phyloP scores from a whole-genome alignment of 2,329 filamentous ascomycete species.

The Elsinoe necatrix region DNA sequence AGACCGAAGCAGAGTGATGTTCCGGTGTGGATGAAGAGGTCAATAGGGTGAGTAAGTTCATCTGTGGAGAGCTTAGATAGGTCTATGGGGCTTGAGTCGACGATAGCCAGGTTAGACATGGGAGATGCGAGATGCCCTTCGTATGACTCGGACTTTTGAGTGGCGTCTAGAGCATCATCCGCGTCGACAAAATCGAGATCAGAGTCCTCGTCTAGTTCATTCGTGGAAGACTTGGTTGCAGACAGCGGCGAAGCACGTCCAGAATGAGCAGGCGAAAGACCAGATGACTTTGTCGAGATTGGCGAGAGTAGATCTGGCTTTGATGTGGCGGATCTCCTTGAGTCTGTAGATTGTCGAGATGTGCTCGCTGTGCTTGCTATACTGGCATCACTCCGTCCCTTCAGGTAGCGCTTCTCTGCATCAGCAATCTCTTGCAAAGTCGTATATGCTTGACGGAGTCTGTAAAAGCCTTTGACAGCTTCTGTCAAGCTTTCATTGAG shows the following conservation, averaged over 20 bases:
- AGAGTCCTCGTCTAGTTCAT: conserved; percentile 31
- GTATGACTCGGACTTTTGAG: conserved; percentile 41
- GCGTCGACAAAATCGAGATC: conserved; percentile 51
- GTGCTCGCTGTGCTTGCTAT: conserved; percentile 3
- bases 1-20: conserved; percentile 85
- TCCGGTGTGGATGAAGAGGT: conserved; percentile 83
- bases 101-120: conserved; percentile 20
- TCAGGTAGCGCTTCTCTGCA: conserved; percentile 56
- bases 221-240: conserved; percentile 1
- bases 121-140: conserved; percentile 37
- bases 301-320: conserved; percentile 2
- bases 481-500: conserved; percentile 90
- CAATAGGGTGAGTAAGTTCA: conserved; percentile 59
- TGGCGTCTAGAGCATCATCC: conserved; percentile 40
- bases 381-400: conserved; percentile 25
- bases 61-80: conserved; percentile 27
- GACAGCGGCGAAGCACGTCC: background rate
- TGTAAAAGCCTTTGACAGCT: conserved; percentile 84
- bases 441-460: conserved; percentile 78
- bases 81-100: background rate
- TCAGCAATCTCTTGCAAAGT: conserved; percentile 72
- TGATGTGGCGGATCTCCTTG: background rate
- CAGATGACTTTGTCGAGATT: background rate
- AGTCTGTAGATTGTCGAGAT: conserved; percentile 11
- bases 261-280: background rate